Conservation (phyloP, 768 basidiomycete species). For the Astraeus odoratus region DNA sequence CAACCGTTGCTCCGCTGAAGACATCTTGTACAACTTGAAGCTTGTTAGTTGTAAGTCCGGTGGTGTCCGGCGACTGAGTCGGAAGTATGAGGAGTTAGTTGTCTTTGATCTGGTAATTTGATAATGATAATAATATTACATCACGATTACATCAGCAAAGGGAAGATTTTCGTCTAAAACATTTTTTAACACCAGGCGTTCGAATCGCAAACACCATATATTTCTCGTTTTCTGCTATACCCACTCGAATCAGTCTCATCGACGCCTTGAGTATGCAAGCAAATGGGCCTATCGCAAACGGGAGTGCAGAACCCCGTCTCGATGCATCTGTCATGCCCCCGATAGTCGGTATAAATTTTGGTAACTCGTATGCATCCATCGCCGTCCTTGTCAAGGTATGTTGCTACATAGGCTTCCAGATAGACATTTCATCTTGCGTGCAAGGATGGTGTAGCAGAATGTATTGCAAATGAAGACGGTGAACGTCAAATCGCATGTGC, state of each 20-base stretch:
- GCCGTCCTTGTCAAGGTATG: slow-evolving; percentile 90
- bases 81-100: neutral
- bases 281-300: slow-evolving; percentile 41
- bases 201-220: neutral
- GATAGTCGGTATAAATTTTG: slow-evolving; percentile 93
- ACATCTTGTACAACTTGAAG: slow-evolving; percentile 2
- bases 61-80: neutral
- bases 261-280: slow-evolving; percentile 30
- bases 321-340: slow-evolving; percentile 35
- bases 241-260: neutral
- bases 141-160: neutral
- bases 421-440: neutral
- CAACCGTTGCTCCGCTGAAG: slow-evolving; percentile 3
- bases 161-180: neutral
- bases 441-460: slow-evolving; percentile 87
- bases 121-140: no score
- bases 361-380: slow-evolving; percentile 91
- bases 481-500: slow-evolving; percentile 97
- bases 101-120: neutral
- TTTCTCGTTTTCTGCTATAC: neutral
- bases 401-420: neutral
- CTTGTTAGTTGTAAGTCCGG: no score
- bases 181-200: neutral
- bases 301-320: slow-evolving; percentile 39
- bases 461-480: slow-evolving; percentile 97